Evolutionary conservation across 345 rosid genomes (phyloP), one percentile per base, ranked within the genome.

Genomic region (Syzygium aqueum): DNA sequence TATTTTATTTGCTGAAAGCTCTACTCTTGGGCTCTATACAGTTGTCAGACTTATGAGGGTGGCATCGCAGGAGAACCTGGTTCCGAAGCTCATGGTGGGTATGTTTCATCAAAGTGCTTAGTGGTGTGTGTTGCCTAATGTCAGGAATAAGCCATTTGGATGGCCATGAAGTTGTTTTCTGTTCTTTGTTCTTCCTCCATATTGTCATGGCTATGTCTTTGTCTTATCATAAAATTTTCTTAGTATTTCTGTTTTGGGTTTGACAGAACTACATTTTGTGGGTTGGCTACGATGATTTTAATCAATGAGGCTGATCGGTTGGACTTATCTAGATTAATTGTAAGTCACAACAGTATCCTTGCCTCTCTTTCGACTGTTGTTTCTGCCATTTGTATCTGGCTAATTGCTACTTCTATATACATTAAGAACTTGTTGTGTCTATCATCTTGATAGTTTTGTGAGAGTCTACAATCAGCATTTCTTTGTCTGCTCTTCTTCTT

Each of bases 21-120:
- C 59, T 51, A n/a, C 30, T 43, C 57, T 21, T 84, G 85, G 54
- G 54, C 46, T 87, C 84, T 88, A 77, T 90, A 90, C 94, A 95
- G 99, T 90, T 97, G 98, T 92, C 99, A 97, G 93, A 97, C 99
- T 88, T 95, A 95, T 87, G 99, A 97, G 93, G 99, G 99, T 88
- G 99, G 99, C 80, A 95, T 97, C 91, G 94, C 95, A 40, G 99
- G 98, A 90, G 99, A 96, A 91, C 99, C 99, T 84, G 97, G 97
- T 89, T 93, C 96, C 85, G 99, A 97, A 94, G 99, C 99, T 93
- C 99, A 97, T 73, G 99, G 99, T 89, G 99, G 99, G 99, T 97
- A 96, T 87, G 98, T 90, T 88, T 86, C 89, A 77, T 89, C 59
- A 89, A 40, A 33, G n/a, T 33, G 88, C 90, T 88, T 84, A 8